These are phyloP conservation scores for Chaetomidium leptoderma DNA, from an alignment of 495 filamentous ascomycete species.

Conservation along the genomic window DNA sequence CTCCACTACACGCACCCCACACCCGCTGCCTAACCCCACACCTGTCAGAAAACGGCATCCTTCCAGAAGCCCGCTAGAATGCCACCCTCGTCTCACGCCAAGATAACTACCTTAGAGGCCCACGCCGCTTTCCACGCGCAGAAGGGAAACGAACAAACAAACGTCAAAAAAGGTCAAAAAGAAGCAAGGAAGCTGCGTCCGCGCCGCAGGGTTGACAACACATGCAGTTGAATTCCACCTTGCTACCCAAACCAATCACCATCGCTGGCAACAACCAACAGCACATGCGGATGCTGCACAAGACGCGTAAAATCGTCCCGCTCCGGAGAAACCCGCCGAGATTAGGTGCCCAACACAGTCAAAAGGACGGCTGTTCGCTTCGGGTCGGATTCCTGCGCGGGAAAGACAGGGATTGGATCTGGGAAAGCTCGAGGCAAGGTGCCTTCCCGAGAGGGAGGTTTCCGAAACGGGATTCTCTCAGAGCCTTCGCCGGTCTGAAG, in stretches of 20 bases:
- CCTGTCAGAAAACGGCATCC: conserved; percentile 1
- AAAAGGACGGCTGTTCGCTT: too few relatives aligned
- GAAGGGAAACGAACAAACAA: background rate
- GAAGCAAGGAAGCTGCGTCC: background rate
- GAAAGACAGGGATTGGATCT: background rate
- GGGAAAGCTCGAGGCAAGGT: background rate
- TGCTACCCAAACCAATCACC: too few relatives aligned
- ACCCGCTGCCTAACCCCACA: background rate
- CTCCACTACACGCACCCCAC: background rate
- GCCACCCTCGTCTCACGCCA: background rate
- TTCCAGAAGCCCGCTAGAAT: conserved; percentile 11
- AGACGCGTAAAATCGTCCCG: too few relatives aligned
- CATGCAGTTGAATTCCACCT: too few relatives aligned
- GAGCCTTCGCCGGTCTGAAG: background rate
- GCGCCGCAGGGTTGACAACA: too few relatives aligned
- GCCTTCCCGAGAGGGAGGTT: too few relatives aligned
- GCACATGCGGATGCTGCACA: too few relatives aligned
- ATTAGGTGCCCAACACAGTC: too few relatives aligned
- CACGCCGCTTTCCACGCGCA: background rate
- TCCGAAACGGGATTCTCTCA: background rate
- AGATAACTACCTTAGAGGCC: background rate
- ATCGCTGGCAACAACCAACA: too few relatives aligned
- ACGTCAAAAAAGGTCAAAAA: background rate
- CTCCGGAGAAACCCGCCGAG: too few relatives aligned
- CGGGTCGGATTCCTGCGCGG: background rate